Base-by-base conservation (phyloP, 202 grass and related monocot species). In the Hordeum pubiflorum region DNA sequence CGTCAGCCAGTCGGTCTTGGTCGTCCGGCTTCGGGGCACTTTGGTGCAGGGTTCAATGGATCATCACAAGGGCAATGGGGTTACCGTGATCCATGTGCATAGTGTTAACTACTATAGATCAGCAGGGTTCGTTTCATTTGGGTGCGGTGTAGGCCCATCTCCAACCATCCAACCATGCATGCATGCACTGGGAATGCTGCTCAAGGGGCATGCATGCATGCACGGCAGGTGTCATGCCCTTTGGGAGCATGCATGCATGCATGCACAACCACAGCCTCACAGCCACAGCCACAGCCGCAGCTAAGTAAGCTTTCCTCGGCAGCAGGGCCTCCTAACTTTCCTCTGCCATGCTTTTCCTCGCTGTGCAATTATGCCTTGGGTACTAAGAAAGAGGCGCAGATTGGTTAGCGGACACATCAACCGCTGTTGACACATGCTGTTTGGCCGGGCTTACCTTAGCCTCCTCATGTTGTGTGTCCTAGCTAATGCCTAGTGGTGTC, bases 301-400 rank as follows among this genome's bases (percentile, higher is more conserved):
- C 39, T 50, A 72, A 27, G 64, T 64, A n/a, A 44, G 52, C 27
- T 8, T 48, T 1, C 24, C 24, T 26, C 24, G 24, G 44, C 44
- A 48, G 54, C 52, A 10, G 15, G 54, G 81, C 18, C 23, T 65
- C 33, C 52, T 15, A 15, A 5, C 44, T 74, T 20, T 2, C 22
- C 43, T 5, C 11, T 46, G 37, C 68, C 0, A 1, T 14, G 43
- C 43, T 48, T 48, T 18, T 71, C 20, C 21, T 22, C 27, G 38
- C 32, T 59, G 72, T 10, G 54, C 40, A n/a, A 77, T 77, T 43
- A 67, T 83, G 80, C 86, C 81, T 88, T 83, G 80, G 46, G 75
- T 83, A 88, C 75, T 88, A 75, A 88, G 86, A 79, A 87, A 88
- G 69, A n/a, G 69, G 69, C 39, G 22, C 24, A 33, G 24, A 79